Evolutionary conservation across 2,329 filamentous ascomycete genomes (phyloP).

Genomic region (Talaromyces albobiverticillius): DNA sequence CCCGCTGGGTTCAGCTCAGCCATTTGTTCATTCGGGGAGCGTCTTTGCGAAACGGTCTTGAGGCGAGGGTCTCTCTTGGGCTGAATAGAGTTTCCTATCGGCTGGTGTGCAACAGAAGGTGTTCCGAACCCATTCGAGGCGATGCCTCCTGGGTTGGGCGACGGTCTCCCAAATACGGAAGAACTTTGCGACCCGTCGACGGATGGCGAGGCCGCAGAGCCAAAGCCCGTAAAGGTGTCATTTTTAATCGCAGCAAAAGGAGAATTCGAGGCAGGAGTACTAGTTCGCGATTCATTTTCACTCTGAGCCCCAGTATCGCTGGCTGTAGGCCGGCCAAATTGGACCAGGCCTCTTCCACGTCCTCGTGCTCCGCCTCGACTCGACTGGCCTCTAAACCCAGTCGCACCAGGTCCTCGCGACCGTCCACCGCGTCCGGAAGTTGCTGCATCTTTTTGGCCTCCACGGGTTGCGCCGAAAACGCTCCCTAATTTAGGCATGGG

Average conservation of each 20-base stretch:
- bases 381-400: conserved; percentile 1
- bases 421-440: conserved; percentile 12
- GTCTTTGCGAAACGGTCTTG: conserved; percentile 6
- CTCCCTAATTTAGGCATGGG: conserved; percentile 16
- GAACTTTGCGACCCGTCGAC: conserved; percentile 4
- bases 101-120: conserved; percentile 15
- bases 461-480: conserved; percentile 14
- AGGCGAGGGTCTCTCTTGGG: conserved; percentile 18
- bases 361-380: conserved; percentile 8
- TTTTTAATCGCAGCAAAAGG: conserved; percentile 17
- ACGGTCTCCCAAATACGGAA: conserved; percentile 10
- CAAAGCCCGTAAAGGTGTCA: not conserved
- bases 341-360: conserved; percentile 11
- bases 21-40: conserved; percentile 13
- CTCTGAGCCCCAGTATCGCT: not conserved
- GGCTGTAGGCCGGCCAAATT: not conserved
- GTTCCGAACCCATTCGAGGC: conserved; percentile 16
- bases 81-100: conserved; percentile 14
- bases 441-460: conserved; percentile 14
- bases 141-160: conserved; percentile 21
- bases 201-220: not conserved
- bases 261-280: conserved; percentile 1
- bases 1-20: conserved; percentile 21
- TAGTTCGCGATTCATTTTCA: not conserved
- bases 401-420: not conserved